Evolutionary conservation across 1,139 yeast genomes (phyloP).

Genomic region (Yamadazyma siamensis): DNA sequence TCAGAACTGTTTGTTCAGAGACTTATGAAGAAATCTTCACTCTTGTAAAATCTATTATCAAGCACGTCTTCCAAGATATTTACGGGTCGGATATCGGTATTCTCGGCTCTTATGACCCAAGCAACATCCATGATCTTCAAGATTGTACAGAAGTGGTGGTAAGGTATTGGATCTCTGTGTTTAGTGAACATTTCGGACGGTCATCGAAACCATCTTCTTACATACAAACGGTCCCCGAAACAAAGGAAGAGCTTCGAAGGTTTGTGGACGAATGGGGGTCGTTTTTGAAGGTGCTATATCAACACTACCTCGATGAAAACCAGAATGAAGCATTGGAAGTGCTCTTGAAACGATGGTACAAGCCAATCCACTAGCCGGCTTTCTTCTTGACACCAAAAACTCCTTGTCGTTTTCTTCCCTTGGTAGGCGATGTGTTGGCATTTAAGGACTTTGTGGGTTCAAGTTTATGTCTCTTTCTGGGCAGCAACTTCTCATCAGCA

Average conservation of each 20-base stretch:
- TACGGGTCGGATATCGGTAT: slow-evolving; percentile 58
- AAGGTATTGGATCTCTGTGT: slow-evolving; percentile 58
- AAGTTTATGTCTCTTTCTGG: too few species aligned
- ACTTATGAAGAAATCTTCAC: slow-evolving; percentile 40
- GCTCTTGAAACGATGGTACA: slow-evolving; percentile 45
- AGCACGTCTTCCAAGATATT: slow-evolving; percentile 48
- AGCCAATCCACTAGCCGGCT: too few species aligned
- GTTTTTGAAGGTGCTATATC: slow-evolving; percentile 40
- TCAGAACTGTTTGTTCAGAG: slow-evolving; percentile 7
- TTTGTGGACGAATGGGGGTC: slow-evolving; percentile 54
- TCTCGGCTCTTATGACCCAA: slow-evolving; percentile 44
- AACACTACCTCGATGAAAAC: slow-evolving; percentile 27
- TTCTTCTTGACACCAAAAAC: slow-evolving; percentile 12
- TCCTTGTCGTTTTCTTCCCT: slow-evolving; percentile 12
- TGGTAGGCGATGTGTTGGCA: slow-evolving; percentile 1
- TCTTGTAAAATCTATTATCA: slow-evolving; percentile 45
- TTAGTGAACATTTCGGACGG: slow-evolving; percentile 43
- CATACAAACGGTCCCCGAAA: slow-evolving; percentile 25
- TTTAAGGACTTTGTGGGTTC: neutral
- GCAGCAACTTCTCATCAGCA: too few species aligned
- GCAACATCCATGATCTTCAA: slow-evolving; percentile 27
- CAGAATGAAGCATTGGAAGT: slow-evolving; percentile 39
- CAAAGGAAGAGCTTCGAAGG: slow-evolving; percentile 22
- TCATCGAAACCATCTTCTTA: slow-evolving; percentile 16
- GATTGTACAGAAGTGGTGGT: slow-evolving; percentile 44